Base-by-base conservation (phyloP, 1,284 basidiomycete genomes). In the Pseudozyma sp. region DNA sequence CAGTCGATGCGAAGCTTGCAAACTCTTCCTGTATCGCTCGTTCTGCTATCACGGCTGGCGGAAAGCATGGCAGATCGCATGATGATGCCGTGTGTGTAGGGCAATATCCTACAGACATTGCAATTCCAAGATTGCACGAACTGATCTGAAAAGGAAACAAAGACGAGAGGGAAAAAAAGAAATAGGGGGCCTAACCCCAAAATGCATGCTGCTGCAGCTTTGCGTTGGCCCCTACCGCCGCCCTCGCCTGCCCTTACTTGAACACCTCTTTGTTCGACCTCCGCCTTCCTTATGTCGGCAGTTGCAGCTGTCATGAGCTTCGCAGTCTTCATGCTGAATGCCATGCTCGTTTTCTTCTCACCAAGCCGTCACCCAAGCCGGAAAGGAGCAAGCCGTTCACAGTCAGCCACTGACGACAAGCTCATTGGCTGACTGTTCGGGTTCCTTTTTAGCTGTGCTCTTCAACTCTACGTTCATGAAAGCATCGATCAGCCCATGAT, bases 121-220 rank as follows among this genome's bases (percentile, higher is more conserved):
- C 25, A 3, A 6, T 31, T 31, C 25, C 25, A 6, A 31, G 25
- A 31, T 31, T 31, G 48, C 48, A 51, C n/a, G 36, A 19, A 11
- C 36, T 38, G 36, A 25, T 18, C 21, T n/a, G 19, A 40, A 38
- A 38, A 18, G 7, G 34, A 14, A 19, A 45, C 4, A 35, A 34
- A 39, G 16, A 38, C 11, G 12, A 40, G 31, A n/a, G 9, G 9
- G 12, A 31, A 31, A 40, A 8, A 12, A 18, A 42, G 19, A 58
- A 50, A 39, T 42, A 42, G 48, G 56, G 56, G 56, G 48, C 31
- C 36, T n/a, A 36, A 34, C 56, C 56, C 56, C 47, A 59, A 51
- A 51, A 13, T 51, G 56, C 56, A 59, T 1, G 36, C 48, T 6
- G 49, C 39, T 51, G 56, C 56, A 59, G 38, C 38, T 21, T 31